phyloP scores from a whole-genome alignment of 305 asterid genomes.

The Fraxinus baroniana region DNA sequence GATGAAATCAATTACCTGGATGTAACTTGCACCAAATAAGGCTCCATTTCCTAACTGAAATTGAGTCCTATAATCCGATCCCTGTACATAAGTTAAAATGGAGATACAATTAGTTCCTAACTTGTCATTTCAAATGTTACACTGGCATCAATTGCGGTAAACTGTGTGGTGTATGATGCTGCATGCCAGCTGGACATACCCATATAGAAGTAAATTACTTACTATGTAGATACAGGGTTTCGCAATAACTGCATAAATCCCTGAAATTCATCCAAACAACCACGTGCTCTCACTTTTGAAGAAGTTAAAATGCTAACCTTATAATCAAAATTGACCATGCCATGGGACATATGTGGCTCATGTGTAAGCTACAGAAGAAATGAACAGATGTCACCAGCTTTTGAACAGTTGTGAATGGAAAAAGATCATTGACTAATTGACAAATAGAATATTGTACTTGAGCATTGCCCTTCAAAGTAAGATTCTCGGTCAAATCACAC shows the following conservation, averaged over 20 bases:
- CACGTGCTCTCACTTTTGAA: slow-evolving; percentile 1
- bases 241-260: not conserved
- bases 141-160: slow-evolving; percentile 3
- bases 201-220: not conserved
- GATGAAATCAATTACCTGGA: slow-evolving; percentile 55
- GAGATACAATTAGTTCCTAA: slow-evolving; percentile 15
- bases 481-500: slow-evolving; percentile 83
- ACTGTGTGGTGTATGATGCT: not conserved
- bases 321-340: slow-evolving; percentile 84
- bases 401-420: not conserved
- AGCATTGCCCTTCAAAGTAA: slow-evolving; percentile 70
- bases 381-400: not conserved
- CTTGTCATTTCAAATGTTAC: slow-evolving; percentile 8
- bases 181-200: not conserved
- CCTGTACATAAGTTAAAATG: slow-evolving; percentile 34
- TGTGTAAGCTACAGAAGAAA: slow-evolving; percentile 58
- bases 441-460: slow-evolving; percentile 51
- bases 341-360: slow-evolving; percentile 95
- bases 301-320: slow-evolving; percentile 50
- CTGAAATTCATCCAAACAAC: slow-evolving; percentile 10
- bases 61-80: slow-evolving; percentile 70
- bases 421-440: slow-evolving; percentile 9
- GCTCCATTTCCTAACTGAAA: slow-evolving; percentile 84
- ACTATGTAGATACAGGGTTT: not conserved
- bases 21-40: slow-evolving; percentile 82